phyloP scores from a whole-genome alignment of 805 yeast species.

The Wickerhamiella sergipiensis region DNA sequence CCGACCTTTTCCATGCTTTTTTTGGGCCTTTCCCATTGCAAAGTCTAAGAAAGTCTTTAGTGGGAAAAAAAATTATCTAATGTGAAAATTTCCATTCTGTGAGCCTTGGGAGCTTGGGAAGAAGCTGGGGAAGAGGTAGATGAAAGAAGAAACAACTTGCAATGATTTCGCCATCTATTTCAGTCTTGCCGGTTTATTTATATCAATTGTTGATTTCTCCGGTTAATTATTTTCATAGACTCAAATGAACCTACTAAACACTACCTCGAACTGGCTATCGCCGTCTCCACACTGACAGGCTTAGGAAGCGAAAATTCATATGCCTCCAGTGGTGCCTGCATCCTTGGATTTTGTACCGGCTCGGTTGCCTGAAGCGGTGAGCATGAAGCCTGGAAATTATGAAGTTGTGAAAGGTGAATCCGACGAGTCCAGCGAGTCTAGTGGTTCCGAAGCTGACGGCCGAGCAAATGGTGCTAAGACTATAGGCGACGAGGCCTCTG shows the following conservation, averaged over 20 bases:
- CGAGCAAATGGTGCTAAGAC: too few relatives aligned
- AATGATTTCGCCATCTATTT: too few relatives aligned
- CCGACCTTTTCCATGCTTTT: constrained; percentile 97
- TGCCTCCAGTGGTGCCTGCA: neutral
- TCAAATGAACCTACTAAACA: too few relatives aligned
- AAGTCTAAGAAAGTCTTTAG: neutral
- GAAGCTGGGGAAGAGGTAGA: too few relatives aligned
- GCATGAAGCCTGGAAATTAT: constrained; percentile 37
- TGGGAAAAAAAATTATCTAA: neutral
- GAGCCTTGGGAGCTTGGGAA: too few relatives aligned
- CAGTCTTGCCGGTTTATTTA: too few relatives aligned
- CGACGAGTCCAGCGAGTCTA: neutral
- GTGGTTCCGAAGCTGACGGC: neutral
- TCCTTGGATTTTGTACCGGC: constrained; percentile 41
- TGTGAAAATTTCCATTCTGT: neutral
- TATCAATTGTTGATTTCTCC: too few relatives aligned
- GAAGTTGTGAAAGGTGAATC: constrained; percentile 25
- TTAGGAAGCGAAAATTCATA: neutral
- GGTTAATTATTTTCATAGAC: too few relatives aligned
- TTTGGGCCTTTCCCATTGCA: constrained; percentile 78
- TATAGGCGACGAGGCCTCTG: neutral
- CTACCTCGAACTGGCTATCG: too few relatives aligned
- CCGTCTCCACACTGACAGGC: neutral
- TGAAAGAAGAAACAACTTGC: too few relatives aligned
- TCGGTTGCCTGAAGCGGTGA: constrained; percentile 36